A percentile compares a stretch with the other conserved stretches of the same genome.
phyloP scores from a whole-genome alignment of 805 yeast species.

The Zygosaccharomyces bisporus region DNA sequence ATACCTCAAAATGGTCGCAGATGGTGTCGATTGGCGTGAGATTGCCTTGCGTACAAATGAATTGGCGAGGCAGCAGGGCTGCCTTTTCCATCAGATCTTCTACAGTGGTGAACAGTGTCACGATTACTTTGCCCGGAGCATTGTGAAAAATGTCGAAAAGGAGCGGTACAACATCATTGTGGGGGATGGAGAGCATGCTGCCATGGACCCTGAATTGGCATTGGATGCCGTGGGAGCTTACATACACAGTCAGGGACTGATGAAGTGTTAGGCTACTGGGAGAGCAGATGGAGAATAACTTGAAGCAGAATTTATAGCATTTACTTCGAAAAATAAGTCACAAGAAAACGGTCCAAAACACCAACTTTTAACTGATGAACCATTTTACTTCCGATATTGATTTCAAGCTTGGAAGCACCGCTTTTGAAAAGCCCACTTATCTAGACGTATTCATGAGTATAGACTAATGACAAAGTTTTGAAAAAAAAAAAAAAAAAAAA shows the following conservation, averaged over 20 bases:
- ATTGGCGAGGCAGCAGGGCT: conserved; percentile 5
- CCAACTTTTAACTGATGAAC: neutral
- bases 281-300: too few species aligned
- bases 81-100: conserved; percentile 5
- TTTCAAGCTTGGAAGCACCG: too few species aligned
- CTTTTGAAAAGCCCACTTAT: too few species aligned
- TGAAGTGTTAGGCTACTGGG: too few species aligned
- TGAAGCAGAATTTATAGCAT: neutral
- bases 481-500: too few species aligned
- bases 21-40: conserved; percentile 1
- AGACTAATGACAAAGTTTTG: too few species aligned
- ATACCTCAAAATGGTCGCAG: conserved; percentile 3
- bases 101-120: conserved; percentile 5
- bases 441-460: too few species aligned
- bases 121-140: conserved; percentile 1
- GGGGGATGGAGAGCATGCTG: neutral
- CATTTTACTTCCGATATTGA: too few species aligned
- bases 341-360: too few species aligned
- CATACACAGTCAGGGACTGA: neutral
- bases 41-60: conserved; percentile 1
- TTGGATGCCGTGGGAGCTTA: neutral
- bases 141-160: conserved; percentile 4
- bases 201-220: conserved; percentile 4
- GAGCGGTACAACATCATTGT: neutral
- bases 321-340: neutral